phyloP scores from a whole-genome alignment of 306 rosid species.

The Spatholobus suberectus region DNA sequence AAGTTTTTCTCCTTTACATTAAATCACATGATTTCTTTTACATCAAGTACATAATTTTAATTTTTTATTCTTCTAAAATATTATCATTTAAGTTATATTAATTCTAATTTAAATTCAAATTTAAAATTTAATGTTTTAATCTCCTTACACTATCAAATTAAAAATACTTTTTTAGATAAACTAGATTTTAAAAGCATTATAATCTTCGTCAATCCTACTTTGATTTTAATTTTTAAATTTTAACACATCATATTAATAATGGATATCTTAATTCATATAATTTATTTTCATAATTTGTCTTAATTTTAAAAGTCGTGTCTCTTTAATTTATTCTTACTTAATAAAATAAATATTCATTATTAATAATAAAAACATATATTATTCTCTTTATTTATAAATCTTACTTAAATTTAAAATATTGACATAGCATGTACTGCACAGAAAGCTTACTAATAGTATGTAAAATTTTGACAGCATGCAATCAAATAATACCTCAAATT shows the following conservation, averaged over 20 bases:
- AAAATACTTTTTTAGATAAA: background rate
- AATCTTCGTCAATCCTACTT: background rate
- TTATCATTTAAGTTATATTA: too few relatives aligned
- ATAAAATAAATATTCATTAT: background rate
- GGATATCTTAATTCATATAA: background rate
- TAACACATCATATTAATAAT: background rate
- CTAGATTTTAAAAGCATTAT: background rate
- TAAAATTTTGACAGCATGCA: background rate
- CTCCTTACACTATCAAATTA: too few relatives aligned
- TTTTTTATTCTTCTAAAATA: too few relatives aligned
- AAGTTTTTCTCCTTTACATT: too few relatives aligned
- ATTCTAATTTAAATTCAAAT: too few relatives aligned
- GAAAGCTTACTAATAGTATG: background rate
- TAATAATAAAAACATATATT: background rate
- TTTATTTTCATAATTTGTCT: background rate
- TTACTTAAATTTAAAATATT: background rate
- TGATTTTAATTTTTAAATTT: background rate
- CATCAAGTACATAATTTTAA: too few relatives aligned
- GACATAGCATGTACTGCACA: background rate
- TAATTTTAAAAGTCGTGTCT: background rate
- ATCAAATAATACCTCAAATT: background rate
- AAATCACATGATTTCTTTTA: too few relatives aligned
- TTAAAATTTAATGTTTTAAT: too few relatives aligned
- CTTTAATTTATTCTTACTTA: too few relatives aligned
- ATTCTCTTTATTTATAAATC: background rate